phyloP scores from a whole-genome alignment of 768 basidiomycete genomes.

The Leccinum fibrillosum region DNA sequence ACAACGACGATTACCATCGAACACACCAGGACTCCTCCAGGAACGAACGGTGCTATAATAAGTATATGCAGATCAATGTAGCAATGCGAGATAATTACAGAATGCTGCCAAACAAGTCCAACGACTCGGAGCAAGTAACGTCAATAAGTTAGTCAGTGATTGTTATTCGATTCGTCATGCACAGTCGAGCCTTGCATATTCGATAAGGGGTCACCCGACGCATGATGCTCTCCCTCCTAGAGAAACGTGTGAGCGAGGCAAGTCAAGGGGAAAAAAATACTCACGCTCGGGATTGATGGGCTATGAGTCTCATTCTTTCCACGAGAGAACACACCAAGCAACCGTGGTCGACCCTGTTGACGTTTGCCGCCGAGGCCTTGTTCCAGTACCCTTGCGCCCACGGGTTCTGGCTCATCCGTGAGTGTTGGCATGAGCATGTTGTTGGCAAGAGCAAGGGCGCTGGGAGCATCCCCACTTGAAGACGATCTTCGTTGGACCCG shows the following conservation, averaged over 20 bases:
- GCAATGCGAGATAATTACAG: background rate
- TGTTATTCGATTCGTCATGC: conserved; percentile 1
- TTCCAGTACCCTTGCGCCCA: conserved; percentile 20
- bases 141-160: conserved; percentile 7
- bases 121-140: background rate
- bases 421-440: conserved; percentile 31
- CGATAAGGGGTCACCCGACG: conserved; percentile 1
- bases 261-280: background rate
- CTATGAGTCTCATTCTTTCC: conserved; percentile 15
- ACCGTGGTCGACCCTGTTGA: conserved; percentile 27
- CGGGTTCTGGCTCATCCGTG: conserved; percentile 41
- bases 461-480: conserved; percentile 14
- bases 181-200: conserved; percentile 2
- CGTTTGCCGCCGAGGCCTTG: conserved; percentile 11
- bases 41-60: background rate
- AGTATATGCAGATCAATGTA: background rate
- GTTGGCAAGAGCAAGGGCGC: background rate
- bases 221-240: conserved; percentile 5
- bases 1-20: background rate
- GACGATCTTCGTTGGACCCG: conserved; percentile 19
- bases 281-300: conserved; percentile 11
- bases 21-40: background rate
- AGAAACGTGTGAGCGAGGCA: background rate
- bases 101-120: background rate
- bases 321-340: conserved; percentile 30